These are phyloP conservation scores for Logfia minima DNA, from an alignment of 129 eudicot species.

Conservation along the genomic window DNA sequence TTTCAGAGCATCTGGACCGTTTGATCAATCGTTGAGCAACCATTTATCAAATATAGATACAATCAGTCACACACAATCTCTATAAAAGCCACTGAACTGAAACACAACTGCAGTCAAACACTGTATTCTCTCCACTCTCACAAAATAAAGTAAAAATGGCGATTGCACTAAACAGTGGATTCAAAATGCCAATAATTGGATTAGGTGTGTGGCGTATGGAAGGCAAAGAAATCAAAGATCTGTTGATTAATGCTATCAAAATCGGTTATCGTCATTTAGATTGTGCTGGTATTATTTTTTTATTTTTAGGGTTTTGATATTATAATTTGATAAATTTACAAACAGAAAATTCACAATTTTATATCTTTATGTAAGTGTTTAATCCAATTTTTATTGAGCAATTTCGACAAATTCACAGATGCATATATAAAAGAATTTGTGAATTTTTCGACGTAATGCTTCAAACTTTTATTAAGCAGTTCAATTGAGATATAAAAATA, in stretches of 20 bases:
- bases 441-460: no score
- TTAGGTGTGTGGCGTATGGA: slow-evolving; percentile 95
- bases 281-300: slow-evolving; percentile 61
- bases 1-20: slow-evolving; percentile 27
- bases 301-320: not conserved
- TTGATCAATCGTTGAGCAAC: not conserved
- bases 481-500: no score
- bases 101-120: slow-evolving; percentile 13
- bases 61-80: not conserved
- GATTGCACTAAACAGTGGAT: slow-evolving; percentile 67
- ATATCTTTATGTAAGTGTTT: not conserved
- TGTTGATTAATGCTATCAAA: slow-evolving; percentile 67
- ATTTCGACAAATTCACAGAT: no score
- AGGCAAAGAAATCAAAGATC: slow-evolving; percentile 66
- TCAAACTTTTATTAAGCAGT: no score
- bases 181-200: slow-evolving; percentile 80
- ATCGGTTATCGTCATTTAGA: slow-evolving; percentile 91
- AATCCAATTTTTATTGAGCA: not conserved
- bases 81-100: not conserved
- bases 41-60: not conserved
- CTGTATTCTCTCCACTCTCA: no score
- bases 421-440: no score
- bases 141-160: slow-evolving; percentile 33
- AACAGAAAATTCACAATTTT: not conserved
- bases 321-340: not conserved